Evolutionary conservation across 2,329 filamentous ascomycete genomes (phyloP).

Genomic region (Monilinia laxa): DNA sequence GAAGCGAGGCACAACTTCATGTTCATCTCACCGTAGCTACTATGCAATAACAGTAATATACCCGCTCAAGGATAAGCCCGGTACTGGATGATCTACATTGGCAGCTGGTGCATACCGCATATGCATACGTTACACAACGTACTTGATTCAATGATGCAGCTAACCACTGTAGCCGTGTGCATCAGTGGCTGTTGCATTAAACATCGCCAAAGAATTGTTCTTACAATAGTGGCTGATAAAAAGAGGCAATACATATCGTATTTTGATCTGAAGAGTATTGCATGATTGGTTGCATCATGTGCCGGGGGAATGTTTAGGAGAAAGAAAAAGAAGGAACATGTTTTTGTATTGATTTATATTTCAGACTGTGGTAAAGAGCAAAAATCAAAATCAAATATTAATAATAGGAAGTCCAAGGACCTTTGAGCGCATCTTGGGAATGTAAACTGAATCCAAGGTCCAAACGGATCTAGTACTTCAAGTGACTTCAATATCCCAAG

Average conservation of each 20-base stretch:
- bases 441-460: not conserved
- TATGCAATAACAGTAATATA: not conserved
- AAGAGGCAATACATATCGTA: not conserved
- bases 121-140: constrained; percentile 1
- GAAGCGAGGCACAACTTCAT: not conserved
- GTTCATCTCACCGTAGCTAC: not conserved
- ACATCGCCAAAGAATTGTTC: not conserved
- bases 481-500: not conserved
- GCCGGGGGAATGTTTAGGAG: not conserved
- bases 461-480: not conserved
- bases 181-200: constrained; percentile 3
- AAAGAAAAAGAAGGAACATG: not conserved
- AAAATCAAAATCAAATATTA: too few relatives aligned
- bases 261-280: not conserved
- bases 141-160: not conserved
- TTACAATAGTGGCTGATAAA: not conserved
- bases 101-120: not conserved
- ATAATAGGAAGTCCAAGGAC: not conserved
- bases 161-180: not conserved
- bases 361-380: not conserved
- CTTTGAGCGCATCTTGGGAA: not conserved
- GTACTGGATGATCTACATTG: constrained; percentile 12
- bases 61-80: not conserved
- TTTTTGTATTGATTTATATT: not conserved
- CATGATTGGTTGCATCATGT: not conserved